Conservation (phyloP, 768 basidiomycete genomes). For the Pleurotus sapidus region DNA sequence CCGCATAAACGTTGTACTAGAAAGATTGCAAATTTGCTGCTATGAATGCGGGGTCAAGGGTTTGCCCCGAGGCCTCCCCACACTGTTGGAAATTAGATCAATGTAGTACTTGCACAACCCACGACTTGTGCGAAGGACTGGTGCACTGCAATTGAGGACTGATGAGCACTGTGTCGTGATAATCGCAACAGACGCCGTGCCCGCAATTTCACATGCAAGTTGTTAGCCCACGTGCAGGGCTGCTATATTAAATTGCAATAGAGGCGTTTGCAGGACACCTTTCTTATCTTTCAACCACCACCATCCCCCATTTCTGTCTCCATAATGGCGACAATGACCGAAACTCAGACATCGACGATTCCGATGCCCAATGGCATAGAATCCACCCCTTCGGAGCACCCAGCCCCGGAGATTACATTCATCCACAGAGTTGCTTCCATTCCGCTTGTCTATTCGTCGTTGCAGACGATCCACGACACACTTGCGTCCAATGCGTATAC, state of each 20-base stretch:
- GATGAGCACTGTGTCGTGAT: not conserved
- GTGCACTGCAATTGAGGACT: not conserved
- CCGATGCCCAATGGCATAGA: slow-evolving; percentile 14
- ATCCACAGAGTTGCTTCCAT: slow-evolving; percentile 67
- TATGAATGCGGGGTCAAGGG: too few relatives aligned
- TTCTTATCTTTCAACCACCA: slow-evolving; percentile 6
- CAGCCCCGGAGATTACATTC: slow-evolving; percentile 56
- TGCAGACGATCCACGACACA: slow-evolving; percentile 57
- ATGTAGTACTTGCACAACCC: too few relatives aligned
- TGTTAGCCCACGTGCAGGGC: slow-evolving; percentile 1
- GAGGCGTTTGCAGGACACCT: not conserved
- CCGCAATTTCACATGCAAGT: slow-evolving; percentile 2
- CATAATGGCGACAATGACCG: slow-evolving; percentile 16
- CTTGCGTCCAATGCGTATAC: slow-evolving; percentile 61
- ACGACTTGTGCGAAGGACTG: not conserved
- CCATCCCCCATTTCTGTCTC: slow-evolving; percentile 2
- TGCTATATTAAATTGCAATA: not conserved
- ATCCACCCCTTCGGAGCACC: slow-evolving; percentile 15
- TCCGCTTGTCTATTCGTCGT: slow-evolving; percentile 64
- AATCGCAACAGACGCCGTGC: not conserved
- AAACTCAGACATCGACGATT: slow-evolving; percentile 19
- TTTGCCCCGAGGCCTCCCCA: too few relatives aligned
- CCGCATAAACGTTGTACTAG: too few relatives aligned
- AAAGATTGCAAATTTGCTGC: too few relatives aligned
- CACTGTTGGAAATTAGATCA: too few relatives aligned